Percentiles rank a stretch among this genome's conserved stretches.
These are phyloP conservation scores for Iris pallida DNA, from an alignment of 116 monocot genomes.

Conservation along the genomic window DNA sequence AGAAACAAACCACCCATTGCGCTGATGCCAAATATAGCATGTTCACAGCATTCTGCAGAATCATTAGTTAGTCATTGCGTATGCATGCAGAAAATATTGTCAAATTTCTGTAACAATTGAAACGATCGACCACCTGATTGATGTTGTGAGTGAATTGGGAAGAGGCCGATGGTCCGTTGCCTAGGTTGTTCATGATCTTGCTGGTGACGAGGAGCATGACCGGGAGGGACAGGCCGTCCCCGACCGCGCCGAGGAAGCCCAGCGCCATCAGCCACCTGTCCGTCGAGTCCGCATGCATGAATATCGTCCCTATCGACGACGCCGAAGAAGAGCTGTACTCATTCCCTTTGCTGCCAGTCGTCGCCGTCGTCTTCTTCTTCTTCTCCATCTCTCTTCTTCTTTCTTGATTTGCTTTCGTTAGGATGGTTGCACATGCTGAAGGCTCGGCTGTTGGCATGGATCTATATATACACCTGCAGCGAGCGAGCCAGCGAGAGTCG, in stretches of 20 bases:
- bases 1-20: conserved; percentile 41
- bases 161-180: conserved; percentile 16
- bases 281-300: conserved; percentile 33
- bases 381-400: neutral
- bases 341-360: neutral
- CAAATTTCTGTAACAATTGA: no score
- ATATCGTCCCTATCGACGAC: conserved; percentile 17
- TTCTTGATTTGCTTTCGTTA: neutral
- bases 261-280: conserved; percentile 38
- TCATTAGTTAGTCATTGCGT: neutral
- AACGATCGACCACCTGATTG: neutral
- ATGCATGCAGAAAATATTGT: neutral
- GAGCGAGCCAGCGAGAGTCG: no score
- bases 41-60: conserved; percentile 37
- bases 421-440: no score
- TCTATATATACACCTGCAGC: no score
- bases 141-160: conserved; percentile 10
- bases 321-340: neutral
- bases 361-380: no score
- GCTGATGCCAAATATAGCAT: conserved; percentile 57
- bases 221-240: conserved; percentile 39
- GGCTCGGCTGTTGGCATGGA: no score
- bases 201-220: conserved; percentile 27
- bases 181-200: conserved; percentile 33
- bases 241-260: conserved; percentile 39